Percentiles rank a stretch among this genome's conserved stretches.
Evolutionary conservation across 1,284 basidiomycete species (phyloP).

Genomic region (Apiotrichum porosum): DNA sequence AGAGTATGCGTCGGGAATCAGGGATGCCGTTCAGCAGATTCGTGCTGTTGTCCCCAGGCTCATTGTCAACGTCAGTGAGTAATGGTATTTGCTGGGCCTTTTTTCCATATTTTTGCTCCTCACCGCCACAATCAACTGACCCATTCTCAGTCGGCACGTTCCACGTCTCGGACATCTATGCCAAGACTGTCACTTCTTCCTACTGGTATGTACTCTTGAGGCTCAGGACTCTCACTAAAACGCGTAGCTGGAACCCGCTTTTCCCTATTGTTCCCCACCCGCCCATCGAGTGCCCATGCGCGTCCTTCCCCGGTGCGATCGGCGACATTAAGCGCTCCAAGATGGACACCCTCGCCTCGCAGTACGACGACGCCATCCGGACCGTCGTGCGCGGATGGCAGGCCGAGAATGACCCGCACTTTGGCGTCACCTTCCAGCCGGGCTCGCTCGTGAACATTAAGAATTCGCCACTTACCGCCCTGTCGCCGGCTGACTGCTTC

Average conservation of each 20-base stretch:
- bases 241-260: constrained; percentile 7
- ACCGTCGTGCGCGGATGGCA: constrained; percentile 37
- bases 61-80: constrained; percentile 33
- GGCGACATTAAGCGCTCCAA: constrained; percentile 39
- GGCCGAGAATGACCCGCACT: constrained; percentile 25
- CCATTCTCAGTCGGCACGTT: constrained; percentile 36
- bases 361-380: constrained; percentile 37
- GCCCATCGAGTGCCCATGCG: constrained; percentile 38
- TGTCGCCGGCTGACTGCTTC: constrained; percentile 46
- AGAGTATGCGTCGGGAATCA: constrained; percentile 36
- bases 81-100: no score
- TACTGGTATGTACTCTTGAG: background rate
- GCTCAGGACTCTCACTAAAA: background rate
- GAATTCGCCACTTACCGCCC: constrained; percentile 38
- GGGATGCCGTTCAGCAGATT: constrained; percentile 34
- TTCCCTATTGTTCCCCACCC: constrained; percentile 28
- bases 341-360: constrained; percentile 41
- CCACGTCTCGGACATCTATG: constrained; percentile 41
- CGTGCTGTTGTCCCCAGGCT: constrained; percentile 35
- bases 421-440: constrained; percentile 43
- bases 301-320: constrained; percentile 31
- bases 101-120: no score
- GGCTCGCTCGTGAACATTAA: constrained; percentile 12
- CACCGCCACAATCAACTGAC: no score
- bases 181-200: background rate